A percentile compares a stretch with the other conserved stretches of the same genome.
These are phyloP conservation scores for Sclerotinia subarctica DNA, from an alignment of 2,329 filamentous ascomycete species.

Conservation along the genomic window DNA sequence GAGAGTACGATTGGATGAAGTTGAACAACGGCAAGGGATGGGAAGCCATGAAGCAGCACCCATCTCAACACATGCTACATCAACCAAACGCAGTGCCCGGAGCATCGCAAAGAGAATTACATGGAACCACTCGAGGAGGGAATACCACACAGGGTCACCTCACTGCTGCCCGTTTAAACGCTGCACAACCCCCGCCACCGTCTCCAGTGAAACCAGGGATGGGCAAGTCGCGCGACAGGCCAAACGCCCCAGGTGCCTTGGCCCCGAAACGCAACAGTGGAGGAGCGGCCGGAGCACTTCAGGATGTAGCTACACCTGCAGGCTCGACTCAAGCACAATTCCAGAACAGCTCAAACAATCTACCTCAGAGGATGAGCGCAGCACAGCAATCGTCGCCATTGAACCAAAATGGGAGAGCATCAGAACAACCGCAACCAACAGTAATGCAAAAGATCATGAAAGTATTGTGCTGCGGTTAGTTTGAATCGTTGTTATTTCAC, in stretches of 20 bases:
- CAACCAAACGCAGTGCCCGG: conserved; percentile 59
- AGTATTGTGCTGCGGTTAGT: conserved; percentile 81
- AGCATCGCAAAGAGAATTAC: conserved; percentile 79
- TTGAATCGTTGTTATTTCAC: conserved; percentile 21
- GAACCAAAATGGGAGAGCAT: conserved; percentile 53
- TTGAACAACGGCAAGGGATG: conserved; percentile 86
- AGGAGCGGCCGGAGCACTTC: conserved; percentile 63
- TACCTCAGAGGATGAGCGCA: conserved; percentile 62
- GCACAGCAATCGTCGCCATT: conserved; percentile 52
- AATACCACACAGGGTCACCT: conserved; percentile 44
- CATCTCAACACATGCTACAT: conserved; percentile 65
- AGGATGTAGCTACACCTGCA: conserved; percentile 78
- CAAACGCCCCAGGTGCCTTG: conserved; percentile 67
- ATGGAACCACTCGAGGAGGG: conserved; percentile 62
- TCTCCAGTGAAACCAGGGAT: conserved; percentile 76
- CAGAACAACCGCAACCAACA: conserved; percentile 67
- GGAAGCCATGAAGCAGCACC: conserved; percentile 67
- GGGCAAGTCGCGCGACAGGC: conserved; percentile 69
- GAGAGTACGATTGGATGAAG: conserved; percentile 99
- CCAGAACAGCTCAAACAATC: conserved; percentile 89
- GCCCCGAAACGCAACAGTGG: conserved; percentile 74
- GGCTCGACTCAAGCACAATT: conserved; percentile 94
- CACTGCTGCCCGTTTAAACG: conserved; percentile 87
- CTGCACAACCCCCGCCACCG: conserved; percentile 83
- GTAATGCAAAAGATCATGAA: conserved; percentile 93